A percentile compares a stretch with the other conserved stretches of the same genome.
Conservation (phyloP, 345 rosid species). For the Erucastrum elatum region DNA sequence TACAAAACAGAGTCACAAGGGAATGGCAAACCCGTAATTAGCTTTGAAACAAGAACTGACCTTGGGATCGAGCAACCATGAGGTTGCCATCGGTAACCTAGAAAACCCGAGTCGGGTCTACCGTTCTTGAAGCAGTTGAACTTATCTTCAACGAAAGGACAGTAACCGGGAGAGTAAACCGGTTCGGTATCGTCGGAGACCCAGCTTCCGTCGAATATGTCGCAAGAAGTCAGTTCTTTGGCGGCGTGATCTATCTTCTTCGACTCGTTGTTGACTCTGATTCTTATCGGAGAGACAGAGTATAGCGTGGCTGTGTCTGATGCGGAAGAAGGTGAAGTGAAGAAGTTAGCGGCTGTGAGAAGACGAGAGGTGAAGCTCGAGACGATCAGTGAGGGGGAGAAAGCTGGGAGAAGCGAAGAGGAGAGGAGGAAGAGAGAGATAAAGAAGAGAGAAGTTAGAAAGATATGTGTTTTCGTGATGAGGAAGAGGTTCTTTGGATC, state of each 20-base stretch:
- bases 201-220: constrained; percentile 67
- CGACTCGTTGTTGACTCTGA: constrained; percentile 46
- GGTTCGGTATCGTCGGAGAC: constrained; percentile 51
- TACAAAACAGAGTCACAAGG: background rate
- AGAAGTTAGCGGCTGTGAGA: constrained; percentile 48
- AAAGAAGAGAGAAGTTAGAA: constrained; percentile 43
- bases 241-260: constrained; percentile 12
- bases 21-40: background rate
- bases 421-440: constrained; percentile 52
- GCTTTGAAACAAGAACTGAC: constrained; percentile 27
- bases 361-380: constrained; percentile 54
- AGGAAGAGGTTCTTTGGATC: constrained; percentile 30
- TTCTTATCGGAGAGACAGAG: constrained; percentile 42
- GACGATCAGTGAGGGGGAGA: constrained; percentile 44
- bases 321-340: constrained; percentile 33
- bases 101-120: constrained; percentile 49
- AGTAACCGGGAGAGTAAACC: constrained; percentile 56
- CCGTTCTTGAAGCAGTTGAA: constrained; percentile 69
- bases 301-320: constrained; percentile 45
- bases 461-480: constrained; percentile 34
- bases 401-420: constrained; percentile 41
- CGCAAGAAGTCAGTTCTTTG: constrained; percentile 52
- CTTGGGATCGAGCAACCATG: constrained; percentile 60
- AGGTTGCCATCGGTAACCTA: constrained; percentile 55
- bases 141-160: constrained; percentile 56